Conservation (phyloP, 257 asterid genomes). For the Penstemon newberryi region DNA sequence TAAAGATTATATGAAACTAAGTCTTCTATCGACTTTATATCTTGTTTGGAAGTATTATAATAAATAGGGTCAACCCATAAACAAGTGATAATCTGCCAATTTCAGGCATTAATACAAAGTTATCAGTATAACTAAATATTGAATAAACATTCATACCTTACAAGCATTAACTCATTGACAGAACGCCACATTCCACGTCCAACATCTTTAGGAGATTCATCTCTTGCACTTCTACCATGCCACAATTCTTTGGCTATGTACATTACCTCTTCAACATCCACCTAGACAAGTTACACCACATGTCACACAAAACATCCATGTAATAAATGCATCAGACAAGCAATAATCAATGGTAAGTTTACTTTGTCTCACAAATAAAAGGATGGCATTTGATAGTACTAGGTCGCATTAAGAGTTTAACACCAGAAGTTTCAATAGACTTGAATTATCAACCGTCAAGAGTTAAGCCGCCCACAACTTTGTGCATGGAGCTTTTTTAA, state of each 20-base stretch:
- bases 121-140: background rate
- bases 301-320: slow-evolving; percentile 17
- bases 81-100: no score
- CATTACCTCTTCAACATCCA: slow-evolving; percentile 90
- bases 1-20: no score
- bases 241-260: slow-evolving; percentile 87
- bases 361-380: slow-evolving; percentile 5
- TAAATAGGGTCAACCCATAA: no score
- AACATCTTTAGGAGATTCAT: slow-evolving; percentile 67
- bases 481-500: background rate
- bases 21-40: no score
- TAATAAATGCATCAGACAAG: background rate
- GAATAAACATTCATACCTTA: slow-evolving; percentile 54
- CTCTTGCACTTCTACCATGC: slow-evolving; percentile 96
- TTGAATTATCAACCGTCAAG: no score
- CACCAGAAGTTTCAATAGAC: no score
- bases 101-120: no score
- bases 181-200: slow-evolving; percentile 99
- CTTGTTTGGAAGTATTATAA: no score
- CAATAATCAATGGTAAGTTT: background rate
- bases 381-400: no score
- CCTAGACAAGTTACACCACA: slow-evolving; percentile 49
- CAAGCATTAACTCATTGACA: slow-evolving; percentile 75
- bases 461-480: no score
- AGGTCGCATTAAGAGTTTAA: no score